A percentile compares a stretch with the other conserved stretches of the same genome.
Evolutionary conservation across 805 yeast species (phyloP).

Genomic region (Kodamaea kakaduensis): DNA sequence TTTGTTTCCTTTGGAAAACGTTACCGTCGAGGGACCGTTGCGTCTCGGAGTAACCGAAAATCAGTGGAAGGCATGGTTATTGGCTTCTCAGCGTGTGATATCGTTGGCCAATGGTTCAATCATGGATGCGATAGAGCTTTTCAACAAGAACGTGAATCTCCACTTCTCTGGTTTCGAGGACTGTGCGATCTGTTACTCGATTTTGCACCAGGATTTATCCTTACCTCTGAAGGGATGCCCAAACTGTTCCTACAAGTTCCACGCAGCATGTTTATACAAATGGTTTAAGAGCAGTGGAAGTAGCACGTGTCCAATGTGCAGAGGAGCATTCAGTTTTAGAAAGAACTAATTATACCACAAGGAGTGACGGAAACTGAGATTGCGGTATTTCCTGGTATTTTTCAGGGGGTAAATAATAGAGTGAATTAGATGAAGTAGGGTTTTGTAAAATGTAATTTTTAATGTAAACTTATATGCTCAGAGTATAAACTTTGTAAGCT

Average conservation of each 20-base stretch:
- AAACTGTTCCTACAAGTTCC: slow-evolving; percentile 91
- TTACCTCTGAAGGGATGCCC: slow-evolving; percentile 85
- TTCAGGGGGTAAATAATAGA: too few relatives aligned
- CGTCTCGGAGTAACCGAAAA: slow-evolving; percentile 86
- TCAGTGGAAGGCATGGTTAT: slow-evolving; percentile 92
- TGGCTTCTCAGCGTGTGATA: slow-evolving; percentile 83
- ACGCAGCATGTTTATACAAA: slow-evolving; percentile 90
- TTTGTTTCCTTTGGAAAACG: slow-evolving; percentile 72
- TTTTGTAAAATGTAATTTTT: too few relatives aligned
- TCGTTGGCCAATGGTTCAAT: slow-evolving; percentile 71
- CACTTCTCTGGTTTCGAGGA: slow-evolving; percentile 94
- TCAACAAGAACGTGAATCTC: slow-evolving; percentile 69
- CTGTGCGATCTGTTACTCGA: slow-evolving; percentile 94
- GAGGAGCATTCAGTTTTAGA: slow-evolving; percentile 56
- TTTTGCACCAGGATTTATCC: slow-evolving; percentile 84
- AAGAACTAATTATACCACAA: too few relatives aligned
- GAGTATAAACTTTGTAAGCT: too few relatives aligned
- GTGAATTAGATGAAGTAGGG: too few relatives aligned
- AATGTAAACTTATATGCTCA: too few relatives aligned
- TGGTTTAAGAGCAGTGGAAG: slow-evolving; percentile 96
- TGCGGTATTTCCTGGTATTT: too few relatives aligned
- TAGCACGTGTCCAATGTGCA: slow-evolving; percentile 92
- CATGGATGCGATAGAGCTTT: slow-evolving; percentile 61
- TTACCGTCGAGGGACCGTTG: slow-evolving; percentile 70
- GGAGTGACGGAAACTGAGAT: too few relatives aligned